Base-by-base conservation (phyloP, 257 asterid genomes). In the Fraxinus excelsior region DNA sequence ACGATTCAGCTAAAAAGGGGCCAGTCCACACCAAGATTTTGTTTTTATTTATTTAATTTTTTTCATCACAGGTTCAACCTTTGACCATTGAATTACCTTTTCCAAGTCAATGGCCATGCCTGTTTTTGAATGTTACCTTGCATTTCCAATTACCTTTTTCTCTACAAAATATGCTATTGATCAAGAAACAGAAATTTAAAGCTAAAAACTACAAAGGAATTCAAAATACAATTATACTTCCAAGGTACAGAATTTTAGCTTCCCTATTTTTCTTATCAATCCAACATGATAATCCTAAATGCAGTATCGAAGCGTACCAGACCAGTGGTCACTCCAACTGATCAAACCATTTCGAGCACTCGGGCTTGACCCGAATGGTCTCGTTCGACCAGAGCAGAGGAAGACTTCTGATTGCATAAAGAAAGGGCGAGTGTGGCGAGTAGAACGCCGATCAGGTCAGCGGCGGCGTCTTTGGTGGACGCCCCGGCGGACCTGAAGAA, bases 401-500 rank as follows among this genome's bases (percentile, higher is more conserved):
- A 67, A 12, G 76, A 64, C 79, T 76, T 34, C 42, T 38, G 44
- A 67, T 60, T 75, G 35, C 9, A 82, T 23, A 88, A 79, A 76
- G 66, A 66, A 21, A 92, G 88, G 74, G 79, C 72, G 21, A 81
- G 68, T 28, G 84, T 92, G 49, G 96, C 97, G 26, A 87, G 73
- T 0, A 90, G 76, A 35, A 90, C 85, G 12, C 97, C 97, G 67
- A 86, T 7, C 56, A 90, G 35, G 79, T 92, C 97, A 28, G 93
- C 88, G 4, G 83, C 88, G 25, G 88, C 91, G 79, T 94, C 98
- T 83, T 91, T 92, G 53, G 80, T 18, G n/a, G 97, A 94, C 1
- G 92, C 97, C 5, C 97, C 97, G 65, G 97, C 86, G 66, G 97
- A 92, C 58, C 77, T 80, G 81, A 92, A 91, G 80, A 78, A 87